Conservation (phyloP, 2,329 filamentous ascomycete genomes). For the Trichoderma citrinoviride region DNA sequence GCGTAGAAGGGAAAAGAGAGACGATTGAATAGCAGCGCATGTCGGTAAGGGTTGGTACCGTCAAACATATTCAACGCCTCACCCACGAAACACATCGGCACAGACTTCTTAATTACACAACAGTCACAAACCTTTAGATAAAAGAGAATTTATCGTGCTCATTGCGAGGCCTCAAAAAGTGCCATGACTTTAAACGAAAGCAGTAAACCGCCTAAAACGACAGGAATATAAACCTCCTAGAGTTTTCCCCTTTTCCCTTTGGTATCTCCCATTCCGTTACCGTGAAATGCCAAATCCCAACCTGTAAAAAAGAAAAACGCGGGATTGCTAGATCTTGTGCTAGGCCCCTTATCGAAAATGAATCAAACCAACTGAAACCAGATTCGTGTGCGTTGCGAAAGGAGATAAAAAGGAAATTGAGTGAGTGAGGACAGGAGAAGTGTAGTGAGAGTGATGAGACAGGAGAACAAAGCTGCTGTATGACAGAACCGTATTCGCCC, state of each 20-base stretch:
- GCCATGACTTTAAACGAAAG: background rate
- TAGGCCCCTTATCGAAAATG: conserved; percentile 15
- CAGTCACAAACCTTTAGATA: background rate
- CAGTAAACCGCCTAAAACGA: conserved; percentile 2
- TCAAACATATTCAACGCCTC: background rate
- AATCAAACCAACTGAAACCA: conserved; percentile 6
- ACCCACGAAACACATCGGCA: background rate
- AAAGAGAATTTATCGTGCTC: background rate
- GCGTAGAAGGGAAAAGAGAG: no score
- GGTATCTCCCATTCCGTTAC: background rate
- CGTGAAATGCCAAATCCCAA: conserved; percentile 2
- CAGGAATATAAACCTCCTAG: conserved; percentile 5
- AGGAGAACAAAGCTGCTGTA: background rate
- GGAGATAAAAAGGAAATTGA: background rate
- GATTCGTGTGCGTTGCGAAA: background rate
- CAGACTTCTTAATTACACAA: background rate
- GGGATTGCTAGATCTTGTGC: background rate
- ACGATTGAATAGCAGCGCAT: background rate
- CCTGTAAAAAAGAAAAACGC: background rate
- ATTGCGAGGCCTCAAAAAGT: conserved; percentile 5
- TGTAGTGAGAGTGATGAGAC: background rate
- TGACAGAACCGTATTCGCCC: background rate
- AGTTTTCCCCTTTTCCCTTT: background rate
- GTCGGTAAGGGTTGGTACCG: background rate
- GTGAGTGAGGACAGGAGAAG: background rate